phyloP scores from a whole-genome alignment of 2,329 filamentous ascomycete genomes.

The Diplodia sapinea region DNA sequence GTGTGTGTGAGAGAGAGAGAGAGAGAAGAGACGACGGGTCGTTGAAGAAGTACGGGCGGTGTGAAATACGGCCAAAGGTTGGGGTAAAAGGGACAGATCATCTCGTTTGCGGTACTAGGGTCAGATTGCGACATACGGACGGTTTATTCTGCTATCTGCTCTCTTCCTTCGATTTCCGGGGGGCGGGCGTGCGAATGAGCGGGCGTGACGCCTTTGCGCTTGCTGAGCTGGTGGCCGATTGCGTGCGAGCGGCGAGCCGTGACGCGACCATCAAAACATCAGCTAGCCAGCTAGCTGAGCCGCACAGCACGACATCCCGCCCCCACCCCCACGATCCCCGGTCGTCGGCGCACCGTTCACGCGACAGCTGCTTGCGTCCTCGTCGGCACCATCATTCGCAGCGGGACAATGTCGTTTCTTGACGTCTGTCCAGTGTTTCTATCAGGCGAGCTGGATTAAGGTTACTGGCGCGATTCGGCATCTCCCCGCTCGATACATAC shows the following conservation, averaged over 20 bases:
- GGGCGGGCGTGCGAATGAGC: not conserved
- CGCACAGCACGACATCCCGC: not conserved
- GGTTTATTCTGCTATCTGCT: constrained; percentile 1
- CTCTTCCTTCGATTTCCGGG: not conserved
- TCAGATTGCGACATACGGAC: constrained; percentile 27
- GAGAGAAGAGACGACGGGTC: not conserved
- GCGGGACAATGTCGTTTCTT: too few relatives aligned
- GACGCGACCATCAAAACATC: constrained; percentile 6
- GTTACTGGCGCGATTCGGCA: not conserved
- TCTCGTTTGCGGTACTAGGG: constrained; percentile 14
- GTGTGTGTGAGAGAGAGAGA: not conserved
- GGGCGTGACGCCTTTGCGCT: not conserved
- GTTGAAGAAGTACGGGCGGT: not conserved
- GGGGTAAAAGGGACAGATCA: not conserved
- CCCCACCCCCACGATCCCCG: not conserved
- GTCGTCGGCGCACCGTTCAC: not conserved
- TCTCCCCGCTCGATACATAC: not conserved
- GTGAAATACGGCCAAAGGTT: not conserved
- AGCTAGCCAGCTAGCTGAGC: not conserved
- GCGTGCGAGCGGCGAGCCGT: constrained; percentile 12
- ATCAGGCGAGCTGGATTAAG: not conserved
- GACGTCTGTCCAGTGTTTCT: not conserved
- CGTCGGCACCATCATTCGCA: not conserved
- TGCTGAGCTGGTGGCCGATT: constrained; percentile 11
- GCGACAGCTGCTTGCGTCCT: not conserved